Evolutionary conservation across 2,329 filamentous ascomycete genomes (phyloP).

Genomic region (Aspergillus sp.): DNA sequence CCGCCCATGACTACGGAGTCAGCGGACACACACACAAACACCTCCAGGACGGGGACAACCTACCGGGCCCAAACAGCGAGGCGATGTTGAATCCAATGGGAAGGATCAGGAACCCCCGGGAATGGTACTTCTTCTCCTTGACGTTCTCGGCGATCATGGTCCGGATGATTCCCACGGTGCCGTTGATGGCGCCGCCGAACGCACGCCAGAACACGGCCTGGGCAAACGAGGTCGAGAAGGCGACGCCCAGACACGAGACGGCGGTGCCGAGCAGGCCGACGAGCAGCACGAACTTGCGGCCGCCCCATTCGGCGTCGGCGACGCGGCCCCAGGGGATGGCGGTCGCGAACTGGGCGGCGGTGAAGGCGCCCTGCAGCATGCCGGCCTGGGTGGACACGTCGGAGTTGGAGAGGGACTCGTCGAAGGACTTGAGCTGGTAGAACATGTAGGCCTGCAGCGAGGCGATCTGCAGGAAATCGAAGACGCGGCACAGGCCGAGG

Average conservation of each 20-base stretch:
- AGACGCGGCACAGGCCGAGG: conserved; percentile 31
- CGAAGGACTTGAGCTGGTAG: conserved; percentile 72
- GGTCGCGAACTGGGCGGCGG: conserved; percentile 68
- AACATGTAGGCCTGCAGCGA: conserved; percentile 60
- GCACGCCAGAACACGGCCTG: conserved; percentile 57
- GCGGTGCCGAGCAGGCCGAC: conserved; percentile 64
- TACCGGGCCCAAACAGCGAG: conserved; percentile 42
- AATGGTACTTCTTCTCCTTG: conserved; percentile 55
- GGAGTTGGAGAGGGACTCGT: conserved; percentile 44
- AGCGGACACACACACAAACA: too few relatives aligned
- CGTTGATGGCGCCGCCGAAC: conserved; percentile 59
- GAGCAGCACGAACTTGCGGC: conserved; percentile 67
- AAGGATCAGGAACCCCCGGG: conserved; percentile 48
- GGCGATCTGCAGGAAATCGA: conserved; percentile 33
- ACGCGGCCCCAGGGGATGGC: conserved; percentile 72
- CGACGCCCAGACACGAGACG: conserved; percentile 57
- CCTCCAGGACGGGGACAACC: conserved; percentile 28
- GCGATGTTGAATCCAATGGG: conserved; percentile 61
- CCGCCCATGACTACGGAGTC: conserved; percentile 57
- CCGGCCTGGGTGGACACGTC: conserved; percentile 67
- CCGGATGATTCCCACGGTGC: conserved; percentile 63
- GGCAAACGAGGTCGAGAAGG: conserved; percentile 55
- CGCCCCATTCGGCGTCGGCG: conserved; percentile 52
- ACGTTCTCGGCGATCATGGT: conserved; percentile 66
- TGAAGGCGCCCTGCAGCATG: conserved; percentile 66